These are phyloP conservation scores for Silybum marianum DNA, from an alignment of 129 eudicot genomes.

Conservation along the genomic window DNA sequence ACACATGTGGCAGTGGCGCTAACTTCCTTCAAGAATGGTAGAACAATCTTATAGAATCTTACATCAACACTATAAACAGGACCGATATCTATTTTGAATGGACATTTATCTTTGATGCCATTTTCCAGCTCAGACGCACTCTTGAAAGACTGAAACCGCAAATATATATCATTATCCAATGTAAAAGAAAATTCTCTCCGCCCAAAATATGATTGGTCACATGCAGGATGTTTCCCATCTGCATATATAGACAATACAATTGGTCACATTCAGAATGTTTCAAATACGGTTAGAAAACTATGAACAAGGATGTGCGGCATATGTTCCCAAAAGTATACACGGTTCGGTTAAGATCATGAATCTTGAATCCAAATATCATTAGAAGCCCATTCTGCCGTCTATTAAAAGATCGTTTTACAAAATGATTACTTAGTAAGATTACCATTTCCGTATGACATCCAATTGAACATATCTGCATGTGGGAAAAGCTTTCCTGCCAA, in stretches of 20 bases:
- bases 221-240: conserved; percentile 98
- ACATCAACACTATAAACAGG: conserved; percentile 85
- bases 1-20: background rate
- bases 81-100: conserved; percentile 88
- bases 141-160: conserved; percentile 79
- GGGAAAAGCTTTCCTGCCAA: conserved; percentile 90
- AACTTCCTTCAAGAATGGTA: conserved; percentile 3
- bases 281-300: background rate
- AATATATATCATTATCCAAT: conserved; percentile 69
- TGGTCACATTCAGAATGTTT: background rate
- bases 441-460: conserved; percentile 98
- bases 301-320: background rate
- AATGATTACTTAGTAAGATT: conserved; percentile 15
- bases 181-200: conserved; percentile 89
- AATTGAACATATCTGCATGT: conserved; percentile 77
- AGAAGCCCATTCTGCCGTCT: background rate
- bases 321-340: background rate
- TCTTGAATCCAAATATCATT: background rate
- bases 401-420: background rate
- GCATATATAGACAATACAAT: conserved; percentile 14
- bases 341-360: conserved; percentile 1
- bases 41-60: conserved; percentile 18
- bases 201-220: conserved; percentile 78
- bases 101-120: conserved; percentile 77
- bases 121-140: conserved; percentile 64